phyloP scores from a whole-genome alignment of 495 filamentous ascomycete species.

The Usnea hakonensis region DNA sequence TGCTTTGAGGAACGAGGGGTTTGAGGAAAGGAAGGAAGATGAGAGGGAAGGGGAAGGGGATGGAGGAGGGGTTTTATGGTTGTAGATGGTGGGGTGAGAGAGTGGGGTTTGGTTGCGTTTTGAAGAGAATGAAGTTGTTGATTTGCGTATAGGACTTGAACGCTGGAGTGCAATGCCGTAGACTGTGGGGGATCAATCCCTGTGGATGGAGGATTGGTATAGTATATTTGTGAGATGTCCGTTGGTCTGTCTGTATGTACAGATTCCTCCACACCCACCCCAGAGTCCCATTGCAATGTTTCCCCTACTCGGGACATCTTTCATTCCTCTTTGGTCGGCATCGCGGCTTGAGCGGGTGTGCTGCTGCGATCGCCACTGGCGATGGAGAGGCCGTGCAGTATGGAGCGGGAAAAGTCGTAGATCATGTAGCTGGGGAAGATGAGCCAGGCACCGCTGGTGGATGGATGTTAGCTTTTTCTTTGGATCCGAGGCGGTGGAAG shows the following conservation, averaged over 20 bases:
- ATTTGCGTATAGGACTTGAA: no score
- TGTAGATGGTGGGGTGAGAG: no score
- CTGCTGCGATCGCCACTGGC: slow-evolving; percentile 27
- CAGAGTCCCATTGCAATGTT: neutral
- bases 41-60: no score
- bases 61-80: no score
- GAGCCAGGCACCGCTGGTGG: slow-evolving; percentile 66
- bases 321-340: slow-evolving; percentile 16
- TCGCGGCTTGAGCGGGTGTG: slow-evolving; percentile 13
- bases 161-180: no score
- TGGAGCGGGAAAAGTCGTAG: slow-evolving; percentile 61
- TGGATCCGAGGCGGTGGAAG: neutral
- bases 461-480: neutral
- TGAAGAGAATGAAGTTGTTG: no score
- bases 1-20: no score
- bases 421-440: slow-evolving; percentile 63
- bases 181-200: no score
- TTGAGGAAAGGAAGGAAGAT: no score
- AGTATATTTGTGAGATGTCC: no score
- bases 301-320: neutral
- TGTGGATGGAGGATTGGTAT: no score
- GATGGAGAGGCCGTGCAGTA: slow-evolving; percentile 56
- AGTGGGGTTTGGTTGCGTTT: no score
- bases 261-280: neutral
- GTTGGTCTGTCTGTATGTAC: neutral